Base-by-base conservation (phyloP, 768 basidiomycete genomes). In the Mycena vulgaris region DNA sequence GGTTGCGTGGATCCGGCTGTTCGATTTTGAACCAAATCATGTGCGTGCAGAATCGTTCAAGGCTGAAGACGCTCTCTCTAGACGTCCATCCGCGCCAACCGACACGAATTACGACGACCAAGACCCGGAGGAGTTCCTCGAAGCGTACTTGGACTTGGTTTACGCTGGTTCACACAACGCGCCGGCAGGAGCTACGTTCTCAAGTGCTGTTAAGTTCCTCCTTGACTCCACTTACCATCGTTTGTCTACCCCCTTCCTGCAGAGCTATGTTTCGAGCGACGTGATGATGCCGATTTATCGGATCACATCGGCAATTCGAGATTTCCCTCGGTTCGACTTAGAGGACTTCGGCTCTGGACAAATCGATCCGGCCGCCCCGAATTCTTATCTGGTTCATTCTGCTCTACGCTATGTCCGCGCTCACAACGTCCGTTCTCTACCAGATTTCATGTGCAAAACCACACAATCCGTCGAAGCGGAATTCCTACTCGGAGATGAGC, bases 1-100 rank as follows among this genome's bases (percentile, higher is more conserved):
- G 84, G 78, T 86, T 2, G 40, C 72, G 7, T 81, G 77, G 39
- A 80, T 85, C 6, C 64, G 75, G 0, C 60, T 83, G 0, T 85
- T 3, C 82, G n/a, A n/a, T n/a, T n/a, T n/a, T n/a, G n/a, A n/a
- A n/a, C n/a, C n/a, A n/a, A n/a, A n/a, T n/a, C n/a, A 85, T 62
- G 78, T 85, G 0, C 82, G 82, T 0, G 81, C 78, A 0, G 68
- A 76, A 23, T 53, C 49, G 2, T 63, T 63, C 28, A 37, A 58
- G 16, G 8, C 31, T 4, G 49, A 67, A 60, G 85, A 85, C 71
- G 82, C 75, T 0, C 56, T 86, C 3, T 86, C 84, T 1, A 2
- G 78, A n/a, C n/a, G n/a, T n/a, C n/a, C n/a, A n/a, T n/a, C n/a
- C 57, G 6, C 78, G 27, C 53, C 37, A 9, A 17, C 23, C 3